Conservation (phyloP, 805 yeast genomes). For the Grigorovia transvaalensis region DNA sequence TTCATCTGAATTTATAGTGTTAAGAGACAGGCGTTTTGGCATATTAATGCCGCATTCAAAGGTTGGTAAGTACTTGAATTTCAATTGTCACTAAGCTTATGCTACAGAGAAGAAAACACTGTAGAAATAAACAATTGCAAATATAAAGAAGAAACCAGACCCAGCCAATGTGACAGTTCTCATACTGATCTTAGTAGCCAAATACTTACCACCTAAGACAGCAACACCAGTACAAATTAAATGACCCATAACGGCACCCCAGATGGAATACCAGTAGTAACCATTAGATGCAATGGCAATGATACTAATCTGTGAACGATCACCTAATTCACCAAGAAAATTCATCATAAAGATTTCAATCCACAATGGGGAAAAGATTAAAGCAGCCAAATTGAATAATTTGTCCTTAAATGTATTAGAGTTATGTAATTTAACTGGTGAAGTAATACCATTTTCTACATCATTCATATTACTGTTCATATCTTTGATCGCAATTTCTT, state of each 20-base stretch:
- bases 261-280: constrained; percentile 77
- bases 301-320: constrained; percentile 94
- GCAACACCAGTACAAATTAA: constrained; percentile 80
- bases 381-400: constrained; percentile 44
- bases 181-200: constrained; percentile 85
- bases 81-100: constrained; percentile 1
- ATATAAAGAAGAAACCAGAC: constrained; percentile 72
- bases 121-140: constrained; percentile 69
- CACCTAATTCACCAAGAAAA: constrained; percentile 98
- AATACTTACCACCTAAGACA: constrained; percentile 83
- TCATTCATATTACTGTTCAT: constrained; percentile 40
- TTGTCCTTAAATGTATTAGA: constrained; percentile 21
- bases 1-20: too few relatives aligned
- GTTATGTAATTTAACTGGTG: constrained; percentile 3
- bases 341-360: constrained; percentile 93
- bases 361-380: constrained; percentile 78
- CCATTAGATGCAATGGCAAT: constrained; percentile 98
- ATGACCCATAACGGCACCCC: constrained; percentile 89
- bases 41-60: neutral
- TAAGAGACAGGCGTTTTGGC: neutral
- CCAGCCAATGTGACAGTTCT: constrained; percentile 89
- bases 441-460: constrained; percentile 46
- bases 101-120: constrained; percentile 38
- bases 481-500: constrained; percentile 65
- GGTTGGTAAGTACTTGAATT: neutral